These are phyloP conservation scores for Fusarium piperis DNA, from an alignment of 2,329 filamentous ascomycete species.

Conservation along the genomic window DNA sequence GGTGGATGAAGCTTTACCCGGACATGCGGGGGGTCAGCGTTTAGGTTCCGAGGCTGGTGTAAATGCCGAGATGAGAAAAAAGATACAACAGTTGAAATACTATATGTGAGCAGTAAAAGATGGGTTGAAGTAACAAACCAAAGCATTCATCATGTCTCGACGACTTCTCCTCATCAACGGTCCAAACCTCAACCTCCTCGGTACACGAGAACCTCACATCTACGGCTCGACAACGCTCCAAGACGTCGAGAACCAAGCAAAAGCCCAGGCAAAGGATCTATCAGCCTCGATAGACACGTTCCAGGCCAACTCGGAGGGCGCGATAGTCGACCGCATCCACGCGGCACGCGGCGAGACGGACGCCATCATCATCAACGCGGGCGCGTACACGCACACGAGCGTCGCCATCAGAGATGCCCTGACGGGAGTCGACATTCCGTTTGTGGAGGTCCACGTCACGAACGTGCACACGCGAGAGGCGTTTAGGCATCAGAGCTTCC, in stretches of 20 bases:
- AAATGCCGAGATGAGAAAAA: conserved; percentile 14
- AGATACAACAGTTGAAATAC: conserved; percentile 19
- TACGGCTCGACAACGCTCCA: conserved; percentile 76
- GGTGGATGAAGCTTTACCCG: conserved; percentile 43
- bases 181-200: conserved; percentile 85
- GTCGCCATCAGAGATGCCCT: conserved; percentile 81
- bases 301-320: conserved; percentile 83
- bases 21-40: conserved; percentile 7
- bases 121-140: not conserved
- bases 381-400: conserved; percentile 79
- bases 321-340: conserved; percentile 78
- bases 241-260: conserved; percentile 64
- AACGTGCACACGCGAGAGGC: conserved; percentile 78
- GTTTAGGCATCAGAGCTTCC: conserved; percentile 75
- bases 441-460: conserved; percentile 80
- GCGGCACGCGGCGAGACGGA: conserved; percentile 67
- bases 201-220: conserved; percentile 76
- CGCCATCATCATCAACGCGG: conserved; percentile 80
- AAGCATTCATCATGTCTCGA: conserved; percentile 45
- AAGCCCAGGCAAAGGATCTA: conserved; percentile 59
- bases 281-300: conserved; percentile 64
- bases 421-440: conserved; percentile 74
- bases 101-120: not conserved
- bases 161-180: conserved; percentile 79
- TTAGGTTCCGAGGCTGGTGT: not conserved